These are phyloP conservation scores for Trametes cingulata DNA, from an alignment of 768 basidiomycete species.

Conservation along the genomic window DNA sequence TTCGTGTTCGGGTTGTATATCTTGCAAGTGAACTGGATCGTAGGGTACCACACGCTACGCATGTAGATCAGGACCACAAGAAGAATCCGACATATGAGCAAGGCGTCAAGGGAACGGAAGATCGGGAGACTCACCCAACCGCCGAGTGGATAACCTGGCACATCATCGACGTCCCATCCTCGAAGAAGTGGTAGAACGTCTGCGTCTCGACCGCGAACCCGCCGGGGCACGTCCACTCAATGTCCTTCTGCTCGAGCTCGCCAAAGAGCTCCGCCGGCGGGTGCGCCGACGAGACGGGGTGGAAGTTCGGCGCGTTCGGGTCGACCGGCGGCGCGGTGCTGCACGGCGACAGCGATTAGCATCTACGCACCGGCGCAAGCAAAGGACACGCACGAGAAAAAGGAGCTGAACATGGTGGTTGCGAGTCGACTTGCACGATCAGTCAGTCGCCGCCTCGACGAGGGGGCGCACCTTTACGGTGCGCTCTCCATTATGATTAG, in stretches of 20 bases:
- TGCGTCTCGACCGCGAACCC: constrained; percentile 94
- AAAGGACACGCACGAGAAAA: constrained; percentile 69
- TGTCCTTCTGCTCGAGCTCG: constrained; percentile 73
- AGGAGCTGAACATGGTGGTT: constrained; percentile 70
- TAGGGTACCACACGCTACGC: constrained; percentile 88
- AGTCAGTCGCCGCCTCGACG: not conserved
- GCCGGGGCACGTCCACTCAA: constrained; percentile 76
- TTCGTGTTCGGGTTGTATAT: constrained; percentile 76
- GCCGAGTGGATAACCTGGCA: constrained; percentile 87
- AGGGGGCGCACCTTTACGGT: not conserved
- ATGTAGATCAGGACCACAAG: too few species aligned
- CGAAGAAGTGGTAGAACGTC: constrained; percentile 77
- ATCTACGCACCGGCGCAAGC: not conserved
- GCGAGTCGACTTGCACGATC: constrained; percentile 4
- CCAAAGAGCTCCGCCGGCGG: constrained; percentile 64
- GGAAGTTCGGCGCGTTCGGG: constrained; percentile 75
- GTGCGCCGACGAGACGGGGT: constrained; percentile 70
- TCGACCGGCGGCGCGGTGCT: constrained; percentile 61
- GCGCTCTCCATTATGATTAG: constrained; percentile 3
- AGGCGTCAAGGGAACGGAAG: not conserved
- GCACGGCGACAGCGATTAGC: constrained; percentile 18
- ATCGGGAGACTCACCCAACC: constrained; percentile 65
- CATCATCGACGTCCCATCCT: constrained; percentile 78
- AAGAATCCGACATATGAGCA: too few species aligned
- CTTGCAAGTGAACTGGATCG: constrained; percentile 93